phyloP scores from a whole-genome alignment of 768 basidiomycete genomes.

The Rhizopogon vinicolor region DNA sequence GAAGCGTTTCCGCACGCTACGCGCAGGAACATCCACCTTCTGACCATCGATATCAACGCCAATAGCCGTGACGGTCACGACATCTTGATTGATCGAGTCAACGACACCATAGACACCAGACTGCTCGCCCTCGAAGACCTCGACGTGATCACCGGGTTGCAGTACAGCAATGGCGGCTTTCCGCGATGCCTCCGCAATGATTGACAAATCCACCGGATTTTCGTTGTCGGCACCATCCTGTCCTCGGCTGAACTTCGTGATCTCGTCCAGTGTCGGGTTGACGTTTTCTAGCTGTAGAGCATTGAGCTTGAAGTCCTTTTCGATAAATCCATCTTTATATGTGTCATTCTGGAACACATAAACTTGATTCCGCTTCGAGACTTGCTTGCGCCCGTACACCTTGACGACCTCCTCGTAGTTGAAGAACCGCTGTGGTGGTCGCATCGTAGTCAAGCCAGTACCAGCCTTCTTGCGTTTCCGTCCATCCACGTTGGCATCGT shows the following conservation, averaged over 20 bases:
- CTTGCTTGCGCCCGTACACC: slow-evolving; percentile 75
- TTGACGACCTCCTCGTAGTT: slow-evolving; percentile 89
- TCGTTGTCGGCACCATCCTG: slow-evolving; percentile 68
- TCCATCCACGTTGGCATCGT: slow-evolving; percentile 61
- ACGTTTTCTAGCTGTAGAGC: slow-evolving; percentile 82
- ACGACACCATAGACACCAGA: slow-evolving; percentile 90
- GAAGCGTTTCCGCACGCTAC: slow-evolving; percentile 91
- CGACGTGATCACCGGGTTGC: slow-evolving; percentile 97
- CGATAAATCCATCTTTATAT: slow-evolving; percentile 91
- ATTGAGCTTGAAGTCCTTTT: slow-evolving; percentile 89
- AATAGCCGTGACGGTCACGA: slow-evolving; percentile 77
- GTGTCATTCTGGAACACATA: slow-evolving; percentile 92
- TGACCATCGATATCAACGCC: slow-evolving; percentile 84
- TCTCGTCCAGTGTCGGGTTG: slow-evolving; percentile 94
- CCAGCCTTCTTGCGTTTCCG: slow-evolving; percentile 76
- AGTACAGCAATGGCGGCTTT: slow-evolving; percentile 90
- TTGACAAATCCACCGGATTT: slow-evolving; percentile 75
- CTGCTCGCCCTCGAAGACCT: slow-evolving; percentile 97
- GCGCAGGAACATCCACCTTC: slow-evolving; percentile 79
- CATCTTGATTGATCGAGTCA: slow-evolving; percentile 82
- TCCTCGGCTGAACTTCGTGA: slow-evolving; percentile 81
- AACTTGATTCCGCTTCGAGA: slow-evolving; percentile 67
- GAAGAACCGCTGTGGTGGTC: slow-evolving; percentile 91
- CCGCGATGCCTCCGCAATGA: slow-evolving; percentile 88
- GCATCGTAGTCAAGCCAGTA: slow-evolving; percentile 47